Conservation (phyloP, 2,329 filamentous ascomycete species). For the Xylariaceae sp. region DNA sequence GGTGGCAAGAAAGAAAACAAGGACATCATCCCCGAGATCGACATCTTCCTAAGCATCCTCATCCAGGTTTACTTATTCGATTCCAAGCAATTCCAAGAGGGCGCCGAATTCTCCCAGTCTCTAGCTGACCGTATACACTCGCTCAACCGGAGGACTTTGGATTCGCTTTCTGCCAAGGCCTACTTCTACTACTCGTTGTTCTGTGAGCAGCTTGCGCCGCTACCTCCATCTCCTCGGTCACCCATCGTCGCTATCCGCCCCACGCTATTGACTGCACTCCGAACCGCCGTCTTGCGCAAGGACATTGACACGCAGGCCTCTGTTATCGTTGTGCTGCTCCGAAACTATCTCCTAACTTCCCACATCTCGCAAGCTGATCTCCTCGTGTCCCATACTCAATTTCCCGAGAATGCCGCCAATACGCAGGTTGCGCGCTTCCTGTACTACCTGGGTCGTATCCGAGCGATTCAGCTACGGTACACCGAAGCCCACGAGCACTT, state of each 20-base stretch:
- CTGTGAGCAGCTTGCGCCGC: constrained; percentile 86
- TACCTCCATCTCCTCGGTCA: constrained; percentile 87
- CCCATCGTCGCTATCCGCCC: constrained; percentile 87
- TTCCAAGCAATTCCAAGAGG: constrained; percentile 78
- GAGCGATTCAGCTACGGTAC: constrained; percentile 94
- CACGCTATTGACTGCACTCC: constrained; percentile 82
- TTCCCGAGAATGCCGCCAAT: constrained; percentile 92
- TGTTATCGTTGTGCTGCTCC: constrained; percentile 91
- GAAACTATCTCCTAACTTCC: constrained; percentile 94
- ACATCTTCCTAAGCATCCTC: constrained; percentile 87
- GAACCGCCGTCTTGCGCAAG: constrained; percentile 95
- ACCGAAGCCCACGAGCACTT: constrained; percentile 96
- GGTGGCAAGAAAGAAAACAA: constrained; percentile 70
- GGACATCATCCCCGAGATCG: constrained; percentile 84
- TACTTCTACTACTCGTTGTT: constrained; percentile 99
- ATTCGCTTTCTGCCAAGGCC: constrained; percentile 91
- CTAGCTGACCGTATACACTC: constrained; percentile 85
- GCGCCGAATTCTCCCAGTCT: constrained; percentile 82
- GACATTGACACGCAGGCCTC: constrained; percentile 97
- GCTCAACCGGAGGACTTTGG: constrained; percentile 91
- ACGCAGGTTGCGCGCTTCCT: constrained; percentile 98
- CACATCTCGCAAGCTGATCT: constrained; percentile 97
- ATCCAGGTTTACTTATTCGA: constrained; percentile 90
- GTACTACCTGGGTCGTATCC: constrained; percentile 96
- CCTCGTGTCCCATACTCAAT: constrained; percentile 92